Evolutionary conservation across 108 stramenopile species (phyloP).

Genomic region (Cyclotella sp.): DNA sequence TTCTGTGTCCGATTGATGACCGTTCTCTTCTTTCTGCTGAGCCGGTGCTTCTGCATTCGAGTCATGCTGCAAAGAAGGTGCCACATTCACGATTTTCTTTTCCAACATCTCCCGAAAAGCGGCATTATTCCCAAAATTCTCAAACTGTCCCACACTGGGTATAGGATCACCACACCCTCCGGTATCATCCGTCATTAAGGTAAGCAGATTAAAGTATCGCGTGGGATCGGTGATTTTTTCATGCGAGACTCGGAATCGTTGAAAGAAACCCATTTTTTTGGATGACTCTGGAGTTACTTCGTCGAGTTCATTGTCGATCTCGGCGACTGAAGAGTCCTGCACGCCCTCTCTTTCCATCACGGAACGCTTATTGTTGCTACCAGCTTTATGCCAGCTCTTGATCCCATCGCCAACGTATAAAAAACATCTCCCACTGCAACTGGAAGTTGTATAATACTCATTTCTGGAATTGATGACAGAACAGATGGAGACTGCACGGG

Average conservation of each 20-base stretch:
- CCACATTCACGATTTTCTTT: background rate
- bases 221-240: slow-evolving; percentile 64
- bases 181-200: slow-evolving; percentile 63
- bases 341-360: background rate
- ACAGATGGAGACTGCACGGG: slow-evolving; percentile 83
- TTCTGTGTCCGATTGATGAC: background rate
- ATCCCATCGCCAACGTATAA: slow-evolving; percentile 84
- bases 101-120: slow-evolving; percentile 24
- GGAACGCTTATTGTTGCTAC: background rate
- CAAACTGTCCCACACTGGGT: slow-evolving; percentile 77
- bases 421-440: slow-evolving; percentile 84
- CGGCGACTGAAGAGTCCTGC: no score
- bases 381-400: slow-evolving; percentile 63
- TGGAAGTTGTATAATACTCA: slow-evolving; percentile 76
- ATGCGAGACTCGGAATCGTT: slow-evolving; percentile 78
- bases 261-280: slow-evolving; percentile 49
- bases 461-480: slow-evolving; percentile 71
- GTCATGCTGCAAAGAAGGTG: no score
- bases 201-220: slow-evolving; percentile 77
- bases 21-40: no score
- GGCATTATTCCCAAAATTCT: slow-evolving; percentile 50
- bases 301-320: no score
- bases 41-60: no score
- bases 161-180: slow-evolving; percentile 86
- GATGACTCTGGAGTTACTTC: slow-evolving; percentile 1